Evolutionary conservation across 179 eudicot genomes (phyloP), one percentile per base, ranked within the genome.

Genomic region (Nepenthes alata): DNA sequence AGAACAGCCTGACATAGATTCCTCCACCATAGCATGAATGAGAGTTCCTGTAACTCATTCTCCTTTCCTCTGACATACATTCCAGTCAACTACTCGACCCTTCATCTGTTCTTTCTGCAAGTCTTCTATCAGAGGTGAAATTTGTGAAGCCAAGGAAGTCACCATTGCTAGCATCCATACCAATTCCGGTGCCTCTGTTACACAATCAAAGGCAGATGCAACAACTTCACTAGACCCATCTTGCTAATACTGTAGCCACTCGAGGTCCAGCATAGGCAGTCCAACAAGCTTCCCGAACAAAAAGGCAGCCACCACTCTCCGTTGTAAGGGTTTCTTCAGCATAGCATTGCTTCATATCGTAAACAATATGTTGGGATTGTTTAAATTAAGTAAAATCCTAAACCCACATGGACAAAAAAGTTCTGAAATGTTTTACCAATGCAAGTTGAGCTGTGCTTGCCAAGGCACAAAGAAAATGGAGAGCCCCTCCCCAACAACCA

Each of bases 381-480:
- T 3, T 39, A 3, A 39, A 39, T 39, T 7, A 39, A 39, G 45
- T 7, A 7, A 3, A 7, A 39, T 7, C 4, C 45, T 39, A 0
- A 39, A 0, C 45, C 45, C 7, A 1, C 45, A 39, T 3, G 45
- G 45, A 7, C 45, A 39, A 89, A 64, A 58, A 67, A 89, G 81
- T 72, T 89, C 87, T 57, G 87, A 87, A 70, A 89, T 87, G 68
- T 84, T 87, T 95, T 63, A 89, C 84, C 97, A 95, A 89, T 58
- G 97, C 97, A 67, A 89, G 91, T 66, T 89, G 95, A n/a, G 97
- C 74, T 34, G 97, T 89, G 77, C 91, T 87, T 61, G 97, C 97
- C 75, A 89, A 77, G 67, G 97, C 89, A 72, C 77, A 87, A 57
- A 89, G 95, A 72, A 89, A 91, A 67, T 89, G 97, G n/a, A 89